Evolutionary conservation across 2,329 filamentous ascomycete species (phyloP).

Genomic region (Malbranchea cinnamomea): DNA sequence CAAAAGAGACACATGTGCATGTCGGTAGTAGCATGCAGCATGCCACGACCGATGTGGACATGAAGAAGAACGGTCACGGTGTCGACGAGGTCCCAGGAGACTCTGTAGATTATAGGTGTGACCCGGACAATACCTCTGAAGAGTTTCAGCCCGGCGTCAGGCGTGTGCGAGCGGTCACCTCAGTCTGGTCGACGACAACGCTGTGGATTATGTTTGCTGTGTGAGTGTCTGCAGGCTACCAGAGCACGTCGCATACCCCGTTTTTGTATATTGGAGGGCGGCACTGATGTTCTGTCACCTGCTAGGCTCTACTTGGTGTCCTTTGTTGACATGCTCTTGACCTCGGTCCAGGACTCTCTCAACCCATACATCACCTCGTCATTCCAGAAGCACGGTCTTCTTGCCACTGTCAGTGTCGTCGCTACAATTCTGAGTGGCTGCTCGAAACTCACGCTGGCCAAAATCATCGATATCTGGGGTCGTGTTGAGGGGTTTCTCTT

Average conservation of each 20-base stretch:
- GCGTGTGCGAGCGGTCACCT: conserved; percentile 4
- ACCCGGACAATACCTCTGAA: conserved; percentile 1
- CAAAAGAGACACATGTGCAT: too few species aligned
- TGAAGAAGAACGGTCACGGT: not conserved
- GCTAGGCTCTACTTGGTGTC: conserved; percentile 17
- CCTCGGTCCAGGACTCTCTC: conserved; percentile 22
- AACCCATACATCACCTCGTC: conserved; percentile 34
- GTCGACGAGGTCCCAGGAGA: not conserved
- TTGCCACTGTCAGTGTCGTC: conserved; percentile 36
- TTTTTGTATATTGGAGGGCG: not conserved
- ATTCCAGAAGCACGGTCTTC: conserved; percentile 36
- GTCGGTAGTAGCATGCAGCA: too few species aligned
- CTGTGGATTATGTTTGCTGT: conserved; percentile 6
- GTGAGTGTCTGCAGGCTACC: conserved; percentile 2
- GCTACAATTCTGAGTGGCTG: conserved; percentile 40
- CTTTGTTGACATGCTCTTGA: conserved; percentile 22
- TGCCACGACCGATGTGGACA: not conserved
- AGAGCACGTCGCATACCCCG: not conserved
- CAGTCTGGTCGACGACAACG: conserved; percentile 5
- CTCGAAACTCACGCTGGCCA: conserved; percentile 41
- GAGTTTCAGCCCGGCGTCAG: conserved; percentile 3
- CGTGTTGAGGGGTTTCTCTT: conserved; percentile 38
- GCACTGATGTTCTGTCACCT: conserved; percentile 1
- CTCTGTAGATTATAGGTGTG: not conserved
- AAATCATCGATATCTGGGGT: conserved; percentile 45